A percentile compares a stretch with the other conserved stretches of the same genome.
Evolutionary conservation across 1,284 basidiomycete genomes (phyloP).

Genomic region (Cutaneotrichosporon curvatum): DNA sequence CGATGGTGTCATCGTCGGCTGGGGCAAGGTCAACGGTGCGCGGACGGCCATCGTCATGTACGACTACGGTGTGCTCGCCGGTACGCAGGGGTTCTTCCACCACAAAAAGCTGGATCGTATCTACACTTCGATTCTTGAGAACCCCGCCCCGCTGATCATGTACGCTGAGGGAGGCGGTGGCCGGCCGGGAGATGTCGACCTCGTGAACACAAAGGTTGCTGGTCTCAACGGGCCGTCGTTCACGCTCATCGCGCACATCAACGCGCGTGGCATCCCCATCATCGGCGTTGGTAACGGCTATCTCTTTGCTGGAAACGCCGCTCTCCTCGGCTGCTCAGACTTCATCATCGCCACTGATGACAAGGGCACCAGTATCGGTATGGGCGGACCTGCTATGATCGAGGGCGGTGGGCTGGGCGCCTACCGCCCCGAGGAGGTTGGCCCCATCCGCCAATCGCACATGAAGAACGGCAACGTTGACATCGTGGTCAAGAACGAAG

Average conservation of each 20-base stretch:
- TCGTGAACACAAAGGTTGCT: constrained; percentile 10
- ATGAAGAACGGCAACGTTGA: constrained; percentile 18
- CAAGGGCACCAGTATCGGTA: constrained; percentile 14
- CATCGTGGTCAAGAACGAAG: constrained; percentile 15
- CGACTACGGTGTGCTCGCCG: constrained; percentile 19
- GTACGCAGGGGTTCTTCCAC: constrained; percentile 18
- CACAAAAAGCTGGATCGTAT: constrained; percentile 18
- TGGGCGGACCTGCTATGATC: constrained; percentile 19
- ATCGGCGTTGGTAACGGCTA: constrained; percentile 17
- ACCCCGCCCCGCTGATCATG: constrained; percentile 15
- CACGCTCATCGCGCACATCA: constrained; percentile 11
- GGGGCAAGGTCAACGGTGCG: constrained; percentile 14
- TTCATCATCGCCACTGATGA: constrained; percentile 16
- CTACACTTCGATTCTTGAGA: constrained; percentile 13
- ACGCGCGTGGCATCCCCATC: constrained; percentile 16
- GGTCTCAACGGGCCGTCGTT: constrained; percentile 13
- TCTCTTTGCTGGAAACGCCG: constrained; percentile 17
- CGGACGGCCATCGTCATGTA: constrained; percentile 14
- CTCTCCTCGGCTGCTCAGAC: constrained; percentile 11
- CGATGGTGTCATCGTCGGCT: constrained; percentile 20
- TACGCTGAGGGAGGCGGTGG: constrained; percentile 20
- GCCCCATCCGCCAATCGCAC: constrained; percentile 12
- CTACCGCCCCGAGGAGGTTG: constrained; percentile 14
- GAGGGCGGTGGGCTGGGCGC: constrained; percentile 16
- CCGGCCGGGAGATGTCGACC: constrained; percentile 16